A percentile compares a stretch with the other conserved stretches of the same genome.
Conservation (phyloP, 2,329 filamentous ascomycete species). For the Phoma sp. region DNA sequence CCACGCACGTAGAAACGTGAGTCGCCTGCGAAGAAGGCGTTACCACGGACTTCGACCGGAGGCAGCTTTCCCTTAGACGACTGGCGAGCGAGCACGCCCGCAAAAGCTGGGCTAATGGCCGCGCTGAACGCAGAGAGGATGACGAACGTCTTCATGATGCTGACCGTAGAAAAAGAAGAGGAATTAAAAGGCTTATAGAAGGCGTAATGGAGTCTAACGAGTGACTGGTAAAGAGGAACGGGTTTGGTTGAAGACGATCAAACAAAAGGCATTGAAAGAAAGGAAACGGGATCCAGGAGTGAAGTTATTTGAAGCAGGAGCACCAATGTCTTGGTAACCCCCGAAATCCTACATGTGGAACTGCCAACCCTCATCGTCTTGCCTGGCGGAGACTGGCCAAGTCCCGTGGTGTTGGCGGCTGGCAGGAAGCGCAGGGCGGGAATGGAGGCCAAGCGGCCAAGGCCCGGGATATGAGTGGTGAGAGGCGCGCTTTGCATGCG, state of each 20-base stretch:
- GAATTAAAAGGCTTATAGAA: constrained; percentile 38
- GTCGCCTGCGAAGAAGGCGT: constrained; percentile 68
- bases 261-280: constrained; percentile 35
- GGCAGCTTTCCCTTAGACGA: constrained; percentile 52
- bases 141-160: constrained; percentile 41
- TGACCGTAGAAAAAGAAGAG: constrained; percentile 22
- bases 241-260: constrained; percentile 28
- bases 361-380: constrained; percentile 45
- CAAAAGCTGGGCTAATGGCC: constrained; percentile 35
- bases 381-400: constrained; percentile 42
- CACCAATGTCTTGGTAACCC: constrained; percentile 35
- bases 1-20: constrained; percentile 66
- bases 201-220: constrained; percentile 41
- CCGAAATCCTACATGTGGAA: constrained; percentile 41
- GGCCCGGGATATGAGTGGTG: constrained; percentile 29
- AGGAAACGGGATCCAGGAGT: constrained; percentile 25
- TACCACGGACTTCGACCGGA: constrained; percentile 65
- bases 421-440: constrained; percentile 36
- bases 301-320: constrained; percentile 42
- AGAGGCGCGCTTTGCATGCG: constrained; percentile 31
- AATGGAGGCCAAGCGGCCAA: constrained; percentile 38
- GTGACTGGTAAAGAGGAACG: constrained; percentile 44
- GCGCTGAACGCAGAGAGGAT: constrained; percentile 36
- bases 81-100: constrained; percentile 32
- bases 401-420: constrained; percentile 38